Evolutionary conservation across 257 asterid species (phyloP).

Genomic region (Anisodus acutangulus): DNA sequence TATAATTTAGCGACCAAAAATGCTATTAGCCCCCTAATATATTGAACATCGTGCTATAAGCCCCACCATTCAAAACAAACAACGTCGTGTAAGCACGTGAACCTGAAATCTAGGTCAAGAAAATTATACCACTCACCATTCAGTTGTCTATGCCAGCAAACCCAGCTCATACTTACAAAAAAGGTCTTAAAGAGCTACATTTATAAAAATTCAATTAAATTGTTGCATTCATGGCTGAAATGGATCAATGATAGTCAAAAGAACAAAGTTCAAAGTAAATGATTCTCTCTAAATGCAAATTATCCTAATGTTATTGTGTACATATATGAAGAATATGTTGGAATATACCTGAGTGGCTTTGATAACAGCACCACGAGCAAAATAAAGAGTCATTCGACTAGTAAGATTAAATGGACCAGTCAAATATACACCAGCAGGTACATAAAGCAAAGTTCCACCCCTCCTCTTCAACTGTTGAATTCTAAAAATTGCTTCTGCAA

Average conservation of each 20-base stretch:
- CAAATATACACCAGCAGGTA: slow-evolving; percentile 85
- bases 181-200: neutral
- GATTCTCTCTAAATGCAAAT: neutral
- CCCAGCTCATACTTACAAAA: neutral
- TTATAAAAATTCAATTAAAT: neutral
- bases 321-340: neutral
- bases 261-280: neutral
- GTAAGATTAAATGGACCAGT: slow-evolving; percentile 86
- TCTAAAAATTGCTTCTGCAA: slow-evolving; percentile 71
- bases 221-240: neutral
- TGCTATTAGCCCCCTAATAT: too few relatives aligned
- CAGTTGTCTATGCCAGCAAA: neutral
- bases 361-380: slow-evolving; percentile 84
- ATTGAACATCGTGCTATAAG: neutral
- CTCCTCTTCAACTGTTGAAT: slow-evolving; percentile 76
- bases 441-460: slow-evolving; percentile 87
- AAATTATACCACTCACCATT: neutral
- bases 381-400: slow-evolving; percentile 91
- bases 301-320: neutral
- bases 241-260: neutral
- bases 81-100: neutral
- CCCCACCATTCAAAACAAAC: neutral
- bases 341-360: slow-evolving; percentile 71
- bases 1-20: too few relatives aligned
- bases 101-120: slow-evolving; percentile 6